Evolutionary conservation across 306 rosid genomes (phyloP), one percentile per base, ranked within the genome.

Genomic region (Fragaria iinumae): DNA sequence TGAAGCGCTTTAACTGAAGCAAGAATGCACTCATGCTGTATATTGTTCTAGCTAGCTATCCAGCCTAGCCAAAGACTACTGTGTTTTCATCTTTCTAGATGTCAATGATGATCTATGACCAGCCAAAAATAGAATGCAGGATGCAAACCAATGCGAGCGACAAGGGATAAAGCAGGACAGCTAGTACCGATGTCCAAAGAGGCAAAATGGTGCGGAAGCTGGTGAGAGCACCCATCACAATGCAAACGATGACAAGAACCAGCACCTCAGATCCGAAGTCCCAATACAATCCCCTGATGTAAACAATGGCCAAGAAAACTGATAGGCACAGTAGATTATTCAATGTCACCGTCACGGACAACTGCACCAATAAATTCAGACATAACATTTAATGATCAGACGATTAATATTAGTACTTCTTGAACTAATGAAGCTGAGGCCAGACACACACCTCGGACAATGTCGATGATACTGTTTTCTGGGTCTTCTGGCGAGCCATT

Each of bases 301-400:
- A 93, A 23, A 93, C 96, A 7, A 93, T 88, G 45, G 97, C 97
- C 82, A 93, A 86, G 87, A 93, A 93, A 11, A 91, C 98, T 10
- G 98, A 88, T 34, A 93, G 87, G 83, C 96, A 93, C 17, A 91
- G 92, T 34, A 91, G 88, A 62, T 93, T 93, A 48, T 89, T 93
- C 97, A 89, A 90, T 16, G 98, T 93, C 44, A 76, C 96, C 52
- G 91, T 92, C 29, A 97, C 96, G 49, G 85, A 90, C 39, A 91
- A 18, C 97, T 93, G 94, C 96, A 81, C 63, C 25, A 72, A 48
- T 59, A 80, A 69, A 20, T 7, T 8, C 18, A 41, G 49, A 66
- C 23, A 67, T 65, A 4, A 47, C 4, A 18, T 72, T 18, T 39
- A 66, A 20, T 38, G 27, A 20, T 38, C 14, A 36, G 14, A 9